Evolutionary conservation across 2,329 filamentous ascomycete species (phyloP).

Genomic region (Aureobasidium sp.): DNA sequence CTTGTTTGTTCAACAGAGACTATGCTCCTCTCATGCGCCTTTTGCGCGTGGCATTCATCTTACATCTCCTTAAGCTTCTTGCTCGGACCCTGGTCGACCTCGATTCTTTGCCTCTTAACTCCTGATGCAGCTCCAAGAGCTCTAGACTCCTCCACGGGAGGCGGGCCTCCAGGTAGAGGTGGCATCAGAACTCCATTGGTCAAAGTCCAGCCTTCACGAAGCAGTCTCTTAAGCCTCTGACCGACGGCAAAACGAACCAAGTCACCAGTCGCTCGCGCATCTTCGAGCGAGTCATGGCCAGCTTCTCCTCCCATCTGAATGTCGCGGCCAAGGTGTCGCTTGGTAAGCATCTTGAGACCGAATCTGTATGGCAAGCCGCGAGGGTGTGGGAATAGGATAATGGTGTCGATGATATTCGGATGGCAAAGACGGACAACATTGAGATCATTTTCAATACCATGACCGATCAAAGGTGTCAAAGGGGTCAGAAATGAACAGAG

Average conservation of each 20-base stretch:
- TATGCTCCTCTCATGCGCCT: background rate
- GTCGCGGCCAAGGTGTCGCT: slow-evolving; percentile 60
- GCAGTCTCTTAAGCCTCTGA: slow-evolving; percentile 62
- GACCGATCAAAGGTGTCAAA: slow-evolving; percentile 77
- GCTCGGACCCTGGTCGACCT: background rate
- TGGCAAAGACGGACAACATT: slow-evolving; percentile 81
- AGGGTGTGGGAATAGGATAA: slow-evolving; percentile 73
- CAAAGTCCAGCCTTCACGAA: slow-evolving; percentile 60
- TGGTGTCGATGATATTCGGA: slow-evolving; percentile 76
- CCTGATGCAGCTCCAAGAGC: slow-evolving; percentile 7
- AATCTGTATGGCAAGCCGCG: slow-evolving; percentile 69
- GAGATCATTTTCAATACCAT: slow-evolving; percentile 92
- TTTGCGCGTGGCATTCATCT: background rate
- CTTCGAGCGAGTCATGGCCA: slow-evolving; percentile 89
- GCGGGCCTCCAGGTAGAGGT: slow-evolving; percentile 8
- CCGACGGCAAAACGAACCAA: slow-evolving; percentile 66
- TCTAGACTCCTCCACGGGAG: background rate
- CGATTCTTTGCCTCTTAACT: slow-evolving; percentile 16
- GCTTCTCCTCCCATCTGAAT: slow-evolving; percentile 64
- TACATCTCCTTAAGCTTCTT: slow-evolving; percentile 1
- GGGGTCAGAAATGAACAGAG: slow-evolving; percentile 71
- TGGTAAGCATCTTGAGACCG: slow-evolving; percentile 68
- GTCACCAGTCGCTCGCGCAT: slow-evolving; percentile 82
- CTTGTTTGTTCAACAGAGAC: no score
- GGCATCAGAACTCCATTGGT: slow-evolving; percentile 39